Base-by-base conservation (phyloP, 306 rosid genomes). In the Vicia sativa region DNA sequence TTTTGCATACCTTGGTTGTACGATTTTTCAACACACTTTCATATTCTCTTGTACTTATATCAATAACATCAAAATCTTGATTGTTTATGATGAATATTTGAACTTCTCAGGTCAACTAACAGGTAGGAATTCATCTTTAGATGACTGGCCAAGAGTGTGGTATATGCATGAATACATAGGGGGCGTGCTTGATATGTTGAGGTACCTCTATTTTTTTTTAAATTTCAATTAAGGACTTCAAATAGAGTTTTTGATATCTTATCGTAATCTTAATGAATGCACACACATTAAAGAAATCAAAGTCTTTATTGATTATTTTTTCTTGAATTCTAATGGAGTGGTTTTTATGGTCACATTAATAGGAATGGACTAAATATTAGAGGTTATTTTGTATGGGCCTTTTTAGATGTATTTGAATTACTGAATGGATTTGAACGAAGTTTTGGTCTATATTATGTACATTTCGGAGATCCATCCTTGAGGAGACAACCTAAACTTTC, bases 331-430 rank as follows among this genome's bases (percentile, higher is more conserved):
- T 68, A 61, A 64, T n/a, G 19, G 26, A 18, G 6, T 11, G 3
- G 4, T 21, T 19, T 44, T 44, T 50, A 9, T 62, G 65, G 39
- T 23, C 9, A 18, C 14, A 10, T 6, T 65, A 9, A 46, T 9
- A 91, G 91, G 84, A 79, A 70, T 65, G 96, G 96, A 70, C 46
- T 79, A 11, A 79, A 91, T 10, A 35, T 81, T 37, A 83, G 71
- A 78, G 91, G 95, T 12, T 89, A 89, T 60, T 85, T 91, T 42
- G 59, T 63, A 8, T 89, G 96, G 97, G 80, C 91, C n/a, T 74
- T 88, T 42, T 6, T 87, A 69, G 96, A 89, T 52, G 37, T 54
- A 11, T 65, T 73, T 5, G 90, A 91, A 80, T 21, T 89, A 38
- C 3, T 82, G 9, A 44, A 5, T 18, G 87, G 96, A 56, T 79